phyloP scores from a whole-genome alignment of 2,329 filamentous ascomycete species.

The Fusarium caatingaense region DNA sequence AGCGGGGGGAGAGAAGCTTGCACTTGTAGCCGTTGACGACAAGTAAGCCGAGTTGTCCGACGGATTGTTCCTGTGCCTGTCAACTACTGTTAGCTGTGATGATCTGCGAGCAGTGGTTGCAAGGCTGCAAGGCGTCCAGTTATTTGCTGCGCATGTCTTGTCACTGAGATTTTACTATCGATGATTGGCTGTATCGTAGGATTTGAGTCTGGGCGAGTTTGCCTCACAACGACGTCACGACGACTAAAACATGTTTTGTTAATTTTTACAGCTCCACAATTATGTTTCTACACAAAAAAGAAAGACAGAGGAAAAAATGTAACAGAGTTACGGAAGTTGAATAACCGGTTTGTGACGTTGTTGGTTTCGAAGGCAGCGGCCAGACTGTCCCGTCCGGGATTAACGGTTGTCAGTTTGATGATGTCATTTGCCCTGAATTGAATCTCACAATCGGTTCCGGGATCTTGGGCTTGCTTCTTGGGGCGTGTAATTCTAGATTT shows the following conservation, averaged over 20 bases:
- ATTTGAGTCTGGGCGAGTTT: not conserved
- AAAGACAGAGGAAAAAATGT: not conserved
- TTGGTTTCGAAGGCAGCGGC: slow-evolving; percentile 12
- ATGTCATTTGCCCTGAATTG: slow-evolving; percentile 30
- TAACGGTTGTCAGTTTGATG: slow-evolving; percentile 12
- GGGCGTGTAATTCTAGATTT: slow-evolving; percentile 16
- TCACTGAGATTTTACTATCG: too few relatives aligned
- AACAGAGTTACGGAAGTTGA: not conserved
- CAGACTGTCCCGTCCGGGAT: slow-evolving; percentile 1
- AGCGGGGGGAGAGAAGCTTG: not conserved
- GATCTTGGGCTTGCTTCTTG: slow-evolving; percentile 24
- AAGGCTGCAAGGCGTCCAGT: slow-evolving; percentile 2
- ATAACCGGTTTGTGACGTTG: slow-evolving; percentile 20
- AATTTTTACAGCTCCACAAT: slow-evolving; percentile 9
- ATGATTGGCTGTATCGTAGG: not conserved
- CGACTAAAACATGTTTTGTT: not conserved
- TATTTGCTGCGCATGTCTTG: too few relatives aligned
- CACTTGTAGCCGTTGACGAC: slow-evolving; percentile 9
- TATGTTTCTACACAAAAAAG: not conserved
- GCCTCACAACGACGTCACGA: slow-evolving; percentile 34
- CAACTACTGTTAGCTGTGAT: not conserved
- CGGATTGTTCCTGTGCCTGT: slow-evolving; percentile 17
- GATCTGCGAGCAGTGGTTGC: slow-evolving; percentile 6
- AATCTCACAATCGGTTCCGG: slow-evolving; percentile 33
- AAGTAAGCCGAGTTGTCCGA: slow-evolving; percentile 3